phyloP scores from a whole-genome alignment of 2,329 filamentous ascomycete species.

The Teratosphaeria pseudoeucalypti region DNA sequence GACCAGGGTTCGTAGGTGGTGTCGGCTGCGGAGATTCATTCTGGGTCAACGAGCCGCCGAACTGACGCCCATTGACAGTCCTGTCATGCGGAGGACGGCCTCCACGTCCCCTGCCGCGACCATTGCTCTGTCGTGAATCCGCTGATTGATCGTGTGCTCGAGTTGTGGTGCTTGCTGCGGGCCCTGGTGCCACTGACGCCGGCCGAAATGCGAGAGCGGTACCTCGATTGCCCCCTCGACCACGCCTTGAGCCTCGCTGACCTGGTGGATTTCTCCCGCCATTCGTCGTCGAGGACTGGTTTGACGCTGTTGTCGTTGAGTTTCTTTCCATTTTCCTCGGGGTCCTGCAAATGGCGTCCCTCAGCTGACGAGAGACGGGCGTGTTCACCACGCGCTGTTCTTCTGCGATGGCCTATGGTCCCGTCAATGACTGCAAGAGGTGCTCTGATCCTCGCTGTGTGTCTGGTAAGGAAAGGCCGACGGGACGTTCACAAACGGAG shows the following conservation, averaged over 20 bases:
- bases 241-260: slow-evolving; percentile 16
- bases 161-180: slow-evolving; percentile 4
- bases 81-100: slow-evolving; percentile 17
- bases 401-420: neutral
- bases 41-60: slow-evolving; percentile 39
- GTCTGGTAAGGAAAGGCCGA: slow-evolving; percentile 1
- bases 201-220: slow-evolving; percentile 21
- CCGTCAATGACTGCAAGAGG: neutral
- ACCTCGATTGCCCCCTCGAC: slow-evolving; percentile 18
- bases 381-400: neutral
- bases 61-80: slow-evolving; percentile 35
- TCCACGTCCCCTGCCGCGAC: slow-evolving; percentile 12
- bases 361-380: neutral
- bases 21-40: slow-evolving; percentile 11
- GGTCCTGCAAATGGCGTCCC: neutral
- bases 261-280: slow-evolving; percentile 1
- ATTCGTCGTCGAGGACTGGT: neutral
- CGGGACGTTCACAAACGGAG: slow-evolving; percentile 5
- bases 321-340: neutral
- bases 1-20: slow-evolving; percentile 1
- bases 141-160: neutral
- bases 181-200: slow-evolving; percentile 21
- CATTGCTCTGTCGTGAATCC: slow-evolving; percentile 1
- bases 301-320: neutral
- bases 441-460: neutral